Conservation (phyloP, 2,329 filamentous ascomycete genomes). For the Aspergillus sergii region DNA sequence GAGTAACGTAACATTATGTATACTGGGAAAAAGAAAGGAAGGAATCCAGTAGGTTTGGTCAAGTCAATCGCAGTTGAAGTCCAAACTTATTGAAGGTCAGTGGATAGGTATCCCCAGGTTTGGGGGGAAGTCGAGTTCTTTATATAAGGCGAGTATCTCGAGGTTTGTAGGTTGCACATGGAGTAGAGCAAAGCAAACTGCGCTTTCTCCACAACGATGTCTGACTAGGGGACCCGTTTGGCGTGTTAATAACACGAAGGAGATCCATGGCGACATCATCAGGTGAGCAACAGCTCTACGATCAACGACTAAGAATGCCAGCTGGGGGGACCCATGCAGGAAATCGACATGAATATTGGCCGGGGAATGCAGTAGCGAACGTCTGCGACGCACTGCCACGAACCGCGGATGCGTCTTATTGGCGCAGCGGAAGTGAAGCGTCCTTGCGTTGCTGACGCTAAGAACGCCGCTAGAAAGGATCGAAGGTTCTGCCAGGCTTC, state of each 20-base stretch:
- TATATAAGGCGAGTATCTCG: neutral
- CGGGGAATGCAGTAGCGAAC: constrained; percentile 10
- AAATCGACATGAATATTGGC: constrained; percentile 6
- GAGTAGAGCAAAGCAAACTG: constrained; percentile 18
- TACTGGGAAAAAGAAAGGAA: neutral
- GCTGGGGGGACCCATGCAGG: constrained; percentile 14
- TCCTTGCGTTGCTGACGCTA: constrained; percentile 26
- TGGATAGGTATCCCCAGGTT: neutral
- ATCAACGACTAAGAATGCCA: constrained; percentile 13
- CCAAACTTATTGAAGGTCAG: neutral
- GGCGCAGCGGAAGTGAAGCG: constrained; percentile 17
- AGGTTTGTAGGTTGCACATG: constrained; percentile 21
- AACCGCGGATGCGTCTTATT: constrained; percentile 6
- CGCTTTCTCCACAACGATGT: constrained; percentile 13
- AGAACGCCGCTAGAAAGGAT: constrained; percentile 24
- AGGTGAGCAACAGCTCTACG: constrained; percentile 20
- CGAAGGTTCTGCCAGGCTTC: constrained; percentile 24
- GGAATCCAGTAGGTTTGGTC: neutral
- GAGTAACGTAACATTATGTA: neutral
- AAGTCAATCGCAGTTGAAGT: neutral
- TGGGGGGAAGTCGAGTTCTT: neutral
- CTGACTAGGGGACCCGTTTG: neutral
- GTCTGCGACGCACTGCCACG: constrained; percentile 17
- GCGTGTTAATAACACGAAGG: constrained; percentile 19
- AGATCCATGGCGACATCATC: constrained; percentile 22